These are phyloP conservation scores for Corniculantispora saksenae DNA, from an alignment of 2,329 filamentous ascomycete genomes.

Conservation along the genomic window DNA sequence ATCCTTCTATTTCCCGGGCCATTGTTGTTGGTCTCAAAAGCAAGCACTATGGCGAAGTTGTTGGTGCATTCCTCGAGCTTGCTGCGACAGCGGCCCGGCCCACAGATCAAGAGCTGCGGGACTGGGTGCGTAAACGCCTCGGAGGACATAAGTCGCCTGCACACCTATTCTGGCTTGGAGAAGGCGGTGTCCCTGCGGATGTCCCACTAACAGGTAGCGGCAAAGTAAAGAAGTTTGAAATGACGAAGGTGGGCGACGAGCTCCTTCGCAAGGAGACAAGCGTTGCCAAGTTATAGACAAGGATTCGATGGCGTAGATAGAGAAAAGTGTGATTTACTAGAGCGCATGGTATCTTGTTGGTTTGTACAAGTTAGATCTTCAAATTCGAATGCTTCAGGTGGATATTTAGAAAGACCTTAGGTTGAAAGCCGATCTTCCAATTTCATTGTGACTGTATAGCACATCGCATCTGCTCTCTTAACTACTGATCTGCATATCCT, in stretches of 20 bases:
- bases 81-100: slow-evolving; percentile 41
- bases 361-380: neutral
- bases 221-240: slow-evolving; percentile 69
- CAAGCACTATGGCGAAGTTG: slow-evolving; percentile 72
- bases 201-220: slow-evolving; percentile 71
- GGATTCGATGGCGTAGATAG: neutral
- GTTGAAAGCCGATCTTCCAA: no score
- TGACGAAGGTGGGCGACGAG: slow-evolving; percentile 57
- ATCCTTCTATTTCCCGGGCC: slow-evolving; percentile 62
- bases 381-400: neutral
- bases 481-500: neutral
- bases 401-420: no score
- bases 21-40: slow-evolving; percentile 71
- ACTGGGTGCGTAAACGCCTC: slow-evolving; percentile 63
- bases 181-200: slow-evolving; percentile 53
- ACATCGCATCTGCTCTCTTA: neutral
- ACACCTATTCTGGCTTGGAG: slow-evolving; percentile 75
- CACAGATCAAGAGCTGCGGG: slow-evolving; percentile 55
- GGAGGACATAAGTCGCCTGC: slow-evolving; percentile 69
- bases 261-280: slow-evolving; percentile 51
- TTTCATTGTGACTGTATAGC: neutral
- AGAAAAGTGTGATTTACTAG: neutral
- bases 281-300: slow-evolving; percentile 46
- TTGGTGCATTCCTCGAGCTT: slow-evolving; percentile 62
- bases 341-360: neutral